Base-by-base conservation (phyloP, 2,329 filamentous ascomycete species). In the Tolypocladium cylindrosporum region DNA sequence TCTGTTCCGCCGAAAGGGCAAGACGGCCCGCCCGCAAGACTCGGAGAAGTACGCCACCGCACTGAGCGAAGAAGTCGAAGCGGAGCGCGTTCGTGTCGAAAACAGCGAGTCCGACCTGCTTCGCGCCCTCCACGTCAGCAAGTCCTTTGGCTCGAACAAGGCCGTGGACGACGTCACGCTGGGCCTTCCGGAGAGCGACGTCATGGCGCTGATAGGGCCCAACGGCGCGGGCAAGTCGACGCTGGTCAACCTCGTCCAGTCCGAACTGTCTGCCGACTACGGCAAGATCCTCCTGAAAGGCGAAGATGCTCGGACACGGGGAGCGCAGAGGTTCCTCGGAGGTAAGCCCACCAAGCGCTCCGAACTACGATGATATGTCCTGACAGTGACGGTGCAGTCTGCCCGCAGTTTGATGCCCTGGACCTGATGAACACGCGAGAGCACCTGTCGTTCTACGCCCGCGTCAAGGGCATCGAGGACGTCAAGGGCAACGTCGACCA, bases 171-270 rank as follows among this genome's bases (percentile, higher is more conserved):
- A 95, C 66, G 82, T 92, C 31, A 88, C 87, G 0, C 93, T 95
- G 63, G 86, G 87, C 21, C 85, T 95, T 11, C 79, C 82, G 13
- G 81, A 81, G 57, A 85, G 88, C 56, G 86, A 94, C 68, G 87
- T 93, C 0, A 93, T 93, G 69, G 90, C 90, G 0, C 78, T 96
- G 0, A 79, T 96, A 2, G 91, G 91, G 0, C 90, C 90, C 7
- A 95, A 95, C 67, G 90, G 90, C 14, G 91, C 91, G 1, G 91
- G 91, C 56, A 96, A 96, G 67, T 89, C 86, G 0, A 94, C 90
- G 0, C 91, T 88, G 1, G 93, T 95, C 65, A 89, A 85, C 9
- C 76, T 95, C 55, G 90, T 96, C 64, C 83, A 90, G 62, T 90
- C 90, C 19, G 90, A 95, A 66, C 79, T 91, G 34, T 81, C 83